Evolutionary conservation across 148 eudicot genomes (phyloP), one percentile per base, ranked within the genome.

Genomic region (Salicornia ramosissima): DNA sequence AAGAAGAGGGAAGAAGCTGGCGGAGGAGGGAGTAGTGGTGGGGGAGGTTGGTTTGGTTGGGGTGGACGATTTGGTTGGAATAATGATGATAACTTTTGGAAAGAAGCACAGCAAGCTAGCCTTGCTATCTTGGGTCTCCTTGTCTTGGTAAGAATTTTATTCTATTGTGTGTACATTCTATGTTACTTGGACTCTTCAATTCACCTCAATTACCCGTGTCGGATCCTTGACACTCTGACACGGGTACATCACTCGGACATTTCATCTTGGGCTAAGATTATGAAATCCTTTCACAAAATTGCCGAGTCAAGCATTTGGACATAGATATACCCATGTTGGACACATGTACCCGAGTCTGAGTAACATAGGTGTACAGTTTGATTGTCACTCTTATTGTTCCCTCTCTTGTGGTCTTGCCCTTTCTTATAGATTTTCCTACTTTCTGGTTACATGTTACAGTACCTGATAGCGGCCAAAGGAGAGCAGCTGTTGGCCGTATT

Each of bases 11-110:
- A 83, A 69, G 87, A 86, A 60, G 77, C 74, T 31, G 83, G 88
- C 13, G 90, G 91, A 73, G 96, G 94, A 61, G 94, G 83, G 68
- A 78, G 71, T 69, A 83, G 77, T 13, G 91, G 98, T 47, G 89
- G 92, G 33, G 87, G 96, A 67, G 91, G 98, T 57, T 88, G 98
- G 91, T 85, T 85, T 70, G 67, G 89, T 61, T 83, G 96, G 92
- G 75, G 86, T 49, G 73, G 94, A 72, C 78, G 92, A 80, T 87
- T 81, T 71, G 93, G 88, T 55, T 79, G 90, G 72, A 82, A 77
- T 46, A 55, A 80, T 67, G 97, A 71, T 46, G 96, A 86, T 45
- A 80, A 84, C 79, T 93, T 85, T 74, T 93, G 98, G 98, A 86
- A 84, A 71, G 97, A 90, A 83, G 87, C 93, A 31, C 97, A 89